Conservation (phyloP, 371 early-diverging fungal genomes). For the Mucor ambiguus region DNA sequence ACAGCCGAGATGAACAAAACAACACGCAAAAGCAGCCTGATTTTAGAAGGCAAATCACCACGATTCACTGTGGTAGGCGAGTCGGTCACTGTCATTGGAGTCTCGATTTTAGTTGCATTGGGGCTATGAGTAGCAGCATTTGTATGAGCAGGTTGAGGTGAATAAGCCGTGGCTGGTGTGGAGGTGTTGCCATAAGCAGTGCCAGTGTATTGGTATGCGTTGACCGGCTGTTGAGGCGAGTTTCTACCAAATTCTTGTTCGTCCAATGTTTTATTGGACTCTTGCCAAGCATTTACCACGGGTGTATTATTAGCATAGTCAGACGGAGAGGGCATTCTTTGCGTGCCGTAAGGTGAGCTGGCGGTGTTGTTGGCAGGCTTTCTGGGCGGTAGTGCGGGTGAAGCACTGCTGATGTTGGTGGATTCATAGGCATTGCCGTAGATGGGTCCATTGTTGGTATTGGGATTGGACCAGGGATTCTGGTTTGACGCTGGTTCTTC, state of each 20-base stretch:
- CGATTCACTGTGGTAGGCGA: not conserved
- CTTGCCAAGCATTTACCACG: slow-evolving; percentile 28
- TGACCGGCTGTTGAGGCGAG: slow-evolving; percentile 9
- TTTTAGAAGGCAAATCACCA: slow-evolving; percentile 31
- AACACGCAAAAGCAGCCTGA: slow-evolving; percentile 39
- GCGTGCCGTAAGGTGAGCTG: slow-evolving; percentile 18
- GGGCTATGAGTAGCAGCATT: not conserved
- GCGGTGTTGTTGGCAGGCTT: slow-evolving; percentile 7
- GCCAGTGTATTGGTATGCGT: slow-evolving; percentile 37
- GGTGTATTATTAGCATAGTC: slow-evolving; percentile 29
- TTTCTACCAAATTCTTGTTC: slow-evolving; percentile 10
- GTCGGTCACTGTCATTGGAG: slow-evolving; percentile 11
- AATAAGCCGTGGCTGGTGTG: slow-evolving; percentile 23
- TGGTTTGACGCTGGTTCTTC: slow-evolving; percentile 5
- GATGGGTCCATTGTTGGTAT: slow-evolving; percentile 10
- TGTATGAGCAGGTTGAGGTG: slow-evolving; percentile 1
- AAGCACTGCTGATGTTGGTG: not conserved
- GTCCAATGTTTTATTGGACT: slow-evolving; percentile 30
- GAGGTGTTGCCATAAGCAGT: slow-evolving; percentile 27
- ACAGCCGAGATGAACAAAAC: slow-evolving; percentile 40
- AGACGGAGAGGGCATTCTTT: slow-evolving; percentile 43
- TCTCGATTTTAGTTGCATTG: slow-evolving; percentile 4
- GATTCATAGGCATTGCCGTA: slow-evolving; percentile 36
- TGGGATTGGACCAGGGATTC: not conserved
- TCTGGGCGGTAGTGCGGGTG: slow-evolving; percentile 28